Evolutionary conservation across 2,329 filamentous ascomycete species (phyloP).

Genomic region (Xylariaceae sp.): DNA sequence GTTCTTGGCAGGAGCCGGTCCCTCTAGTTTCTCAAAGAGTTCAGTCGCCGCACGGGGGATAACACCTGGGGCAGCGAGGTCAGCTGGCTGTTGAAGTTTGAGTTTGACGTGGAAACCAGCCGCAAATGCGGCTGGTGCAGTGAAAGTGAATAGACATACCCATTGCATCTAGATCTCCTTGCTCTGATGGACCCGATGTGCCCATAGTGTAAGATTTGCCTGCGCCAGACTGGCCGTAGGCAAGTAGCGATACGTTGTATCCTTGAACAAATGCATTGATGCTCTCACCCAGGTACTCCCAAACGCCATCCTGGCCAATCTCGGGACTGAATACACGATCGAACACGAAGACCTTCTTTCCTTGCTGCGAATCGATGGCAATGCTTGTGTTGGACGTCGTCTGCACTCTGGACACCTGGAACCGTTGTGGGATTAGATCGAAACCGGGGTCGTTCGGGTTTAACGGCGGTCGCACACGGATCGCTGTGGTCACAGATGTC

Average conservation of each 20-base stretch:
- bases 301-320: constrained; percentile 80
- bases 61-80: constrained; percentile 61
- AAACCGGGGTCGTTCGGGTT: constrained; percentile 81
- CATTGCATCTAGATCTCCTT: constrained; percentile 67
- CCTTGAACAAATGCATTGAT: constrained; percentile 87
- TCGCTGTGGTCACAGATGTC: constrained; percentile 51
- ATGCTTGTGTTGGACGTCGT: constrained; percentile 81
- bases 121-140: no score
- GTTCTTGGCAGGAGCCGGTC: constrained; percentile 32
- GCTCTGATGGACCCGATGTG: constrained; percentile 79
- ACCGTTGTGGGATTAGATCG: constrained; percentile 92
- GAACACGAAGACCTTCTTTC: constrained; percentile 89
- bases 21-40: constrained; percentile 83
- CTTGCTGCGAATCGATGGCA: constrained; percentile 68
- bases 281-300: constrained; percentile 90
- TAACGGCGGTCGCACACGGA: constrained; percentile 86
- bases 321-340: constrained; percentile 89
- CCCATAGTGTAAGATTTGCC: constrained; percentile 99
- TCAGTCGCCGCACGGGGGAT: constrained; percentile 84
- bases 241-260: constrained; percentile 96
- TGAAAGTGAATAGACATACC: constrained; percentile 52
- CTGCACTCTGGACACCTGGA: constrained; percentile 89
- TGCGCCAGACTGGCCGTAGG: constrained; percentile 95
- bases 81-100: constrained; percentile 1
- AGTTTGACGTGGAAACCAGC: no score